phyloP scores from a whole-genome alignment of 768 basidiomycete species.

The Pisolithus orientalis region DNA sequence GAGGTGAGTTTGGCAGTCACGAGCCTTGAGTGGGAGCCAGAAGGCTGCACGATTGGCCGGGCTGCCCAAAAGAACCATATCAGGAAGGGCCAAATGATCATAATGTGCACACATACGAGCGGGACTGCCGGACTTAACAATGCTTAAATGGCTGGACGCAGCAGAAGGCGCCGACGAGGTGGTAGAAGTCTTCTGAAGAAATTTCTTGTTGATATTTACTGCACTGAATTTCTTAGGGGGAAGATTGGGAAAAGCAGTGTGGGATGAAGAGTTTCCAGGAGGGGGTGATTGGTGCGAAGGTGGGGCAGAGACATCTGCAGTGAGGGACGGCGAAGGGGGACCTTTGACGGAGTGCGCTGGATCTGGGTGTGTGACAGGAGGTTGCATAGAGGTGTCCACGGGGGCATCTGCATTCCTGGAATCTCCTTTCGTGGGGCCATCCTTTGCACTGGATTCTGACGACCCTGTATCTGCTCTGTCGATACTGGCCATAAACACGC shows the following conservation, averaged over 20 bases:
- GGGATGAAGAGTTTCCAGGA: slow-evolving; percentile 3
- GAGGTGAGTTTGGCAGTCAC: slow-evolving; percentile 85
- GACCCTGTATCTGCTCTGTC: slow-evolving; percentile 41
- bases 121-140: slow-evolving; percentile 46
- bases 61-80: slow-evolving; percentile 31
- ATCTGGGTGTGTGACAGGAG: slow-evolving; percentile 11
- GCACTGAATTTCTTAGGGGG: slow-evolving; percentile 84
- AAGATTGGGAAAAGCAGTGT: slow-evolving; percentile 28
- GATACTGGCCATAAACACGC: slow-evolving; percentile 80
- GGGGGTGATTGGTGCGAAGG: slow-evolving; percentile 5
- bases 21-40: slow-evolving; percentile 67
- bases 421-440: slow-evolving; percentile 11
- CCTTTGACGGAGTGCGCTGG: slow-evolving; percentile 6
- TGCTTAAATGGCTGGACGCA: slow-evolving; percentile 33
- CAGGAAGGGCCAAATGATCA: slow-evolving; percentile 9
- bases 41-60: slow-evolving; percentile 49
- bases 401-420: slow-evolving; percentile 3
- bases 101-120: slow-evolving; percentile 39
- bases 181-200: slow-evolving; percentile 82
- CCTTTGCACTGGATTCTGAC: slow-evolving; percentile 33
- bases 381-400: slow-evolving; percentile 10
- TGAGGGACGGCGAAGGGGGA: slow-evolving; percentile 7
- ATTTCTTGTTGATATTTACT: slow-evolving; percentile 94
- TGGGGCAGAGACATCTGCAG: slow-evolving; percentile 12
- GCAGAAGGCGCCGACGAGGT: slow-evolving; percentile 43